Base-by-base conservation (phyloP, 2,329 filamentous ascomycete species). In the Colletotrichum chlorophyti region DNA sequence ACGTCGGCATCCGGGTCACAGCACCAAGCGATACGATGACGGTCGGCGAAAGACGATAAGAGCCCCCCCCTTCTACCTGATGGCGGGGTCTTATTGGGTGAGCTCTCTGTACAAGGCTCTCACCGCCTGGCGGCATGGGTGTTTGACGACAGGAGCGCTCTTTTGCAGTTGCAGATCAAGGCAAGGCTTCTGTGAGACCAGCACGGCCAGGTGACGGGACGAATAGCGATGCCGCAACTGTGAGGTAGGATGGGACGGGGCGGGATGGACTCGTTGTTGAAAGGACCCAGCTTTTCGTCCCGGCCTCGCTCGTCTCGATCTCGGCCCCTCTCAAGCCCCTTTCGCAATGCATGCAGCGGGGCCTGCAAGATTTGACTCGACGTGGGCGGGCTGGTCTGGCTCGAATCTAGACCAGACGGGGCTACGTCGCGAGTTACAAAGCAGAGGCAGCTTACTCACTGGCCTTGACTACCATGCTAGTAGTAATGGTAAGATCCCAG, bases 281-380 rank as follows among this genome's bases (percentile, higher is more conserved):
- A 38, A 32, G n/a, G 24, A 43, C 37, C 19, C 38, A 46, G 21
- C 26, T 49, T 57, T 21, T n/a, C n/a, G n/a, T n/a, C 45, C 52
- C 38, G 55, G 32, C 19, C 55, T 55, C 42, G 57, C 31, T 55
- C 34, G 38, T 43, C 49, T 57, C 43, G 51, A 59, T 50, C 51
- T 40, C 35, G 54, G 21, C 19, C 38, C n/a, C n/a, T n/a, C 34
- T 49, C 55, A 55, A 59, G 55, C 55, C 51, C 43, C 51, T 57
- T 55, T 59, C 21, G 27, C 21, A 43, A 57, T 50, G 57, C 57
- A 60, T 60, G 46, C n/a, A n/a, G n/a, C n/a, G n/a, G n/a, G n/a
- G n/a, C n/a, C n/a, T 60, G 52, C 38, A 32, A 5, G 45, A 50
- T n/a, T n/a, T n/a, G n/a, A n/a, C n/a, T n/a, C n/a, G n/a, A n/a